Evolutionary conservation across 2,329 filamentous ascomycete species (phyloP).

Genomic region (Penicillium sp.): DNA sequence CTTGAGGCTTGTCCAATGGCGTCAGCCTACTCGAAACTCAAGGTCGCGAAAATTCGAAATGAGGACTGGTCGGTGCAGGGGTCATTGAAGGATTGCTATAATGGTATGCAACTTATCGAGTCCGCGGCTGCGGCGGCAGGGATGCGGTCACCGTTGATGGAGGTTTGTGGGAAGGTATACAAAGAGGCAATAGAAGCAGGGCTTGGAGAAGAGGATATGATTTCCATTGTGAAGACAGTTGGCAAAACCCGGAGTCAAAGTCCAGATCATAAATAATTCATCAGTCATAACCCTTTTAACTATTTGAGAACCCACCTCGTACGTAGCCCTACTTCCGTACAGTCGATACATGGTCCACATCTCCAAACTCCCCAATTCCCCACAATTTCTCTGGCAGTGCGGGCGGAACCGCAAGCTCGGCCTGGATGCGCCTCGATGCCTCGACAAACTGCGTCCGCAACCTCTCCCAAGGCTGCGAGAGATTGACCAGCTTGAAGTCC

Average conservation of each 20-base stretch:
- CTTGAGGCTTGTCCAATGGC: not conserved
- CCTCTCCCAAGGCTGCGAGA: not conserved
- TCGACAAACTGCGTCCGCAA: not conserved
- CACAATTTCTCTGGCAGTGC: constrained; percentile 4
- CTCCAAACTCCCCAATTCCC: not conserved
- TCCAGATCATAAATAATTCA: not conserved
- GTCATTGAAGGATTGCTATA: not conserved
- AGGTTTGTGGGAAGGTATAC: not conserved
- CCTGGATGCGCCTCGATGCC: constrained; percentile 8
- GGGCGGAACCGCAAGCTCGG: not conserved
- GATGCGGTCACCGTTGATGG: not conserved
- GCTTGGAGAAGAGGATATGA: not conserved
- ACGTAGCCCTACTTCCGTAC: not conserved
- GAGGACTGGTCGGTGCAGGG: not conserved
- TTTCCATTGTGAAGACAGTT: not conserved
- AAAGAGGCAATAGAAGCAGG: not conserved
- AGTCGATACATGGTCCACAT: constrained; percentile 7
- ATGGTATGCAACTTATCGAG: not conserved
- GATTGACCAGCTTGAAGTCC: constrained; percentile 7
- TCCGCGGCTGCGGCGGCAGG: not conserved
- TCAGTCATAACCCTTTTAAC: too few relatives aligned
- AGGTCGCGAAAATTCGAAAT: not conserved
- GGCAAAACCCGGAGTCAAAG: not conserved
- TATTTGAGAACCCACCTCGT: too few relatives aligned
- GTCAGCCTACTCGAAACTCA: not conserved